phyloP scores from a whole-genome alignment of 176 grass and related monocot genomes.

The sorghum (Sorghum bicolor) region Sorghum_bicolor_NCBIv3 NC_012879.2:48218501-48219000 shows the following conservation, averaged over 20 bases:
- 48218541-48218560: neutral
- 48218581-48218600: constrained; percentile 9
- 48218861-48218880: constrained; percentile 46
- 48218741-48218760: constrained; percentile 48
- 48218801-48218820: constrained; percentile 37
- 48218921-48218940: neutral
- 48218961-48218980: neutral
- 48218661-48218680: constrained; percentile 34
- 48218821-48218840: neutral
- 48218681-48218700: constrained; percentile 7
- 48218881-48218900: neutral
- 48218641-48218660: constrained; percentile 4
- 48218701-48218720: constrained; percentile 39
- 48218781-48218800: constrained; percentile 32
- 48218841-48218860: constrained; percentile 18
- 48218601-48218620: neutral
- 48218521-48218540: constrained; percentile 45
- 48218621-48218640: constrained; percentile 23
- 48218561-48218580: constrained; percentile 25
- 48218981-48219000: neutral
- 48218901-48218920: neutral
- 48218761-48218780: constrained; percentile 4
- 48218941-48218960: constrained; percentile 5
- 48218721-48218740: constrained; percentile 41
- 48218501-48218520: constrained; percentile 40